phyloP scores from a whole-genome alignment of 2,329 filamentous ascomycete species.

The Thermoascus crustaceus region DNA sequence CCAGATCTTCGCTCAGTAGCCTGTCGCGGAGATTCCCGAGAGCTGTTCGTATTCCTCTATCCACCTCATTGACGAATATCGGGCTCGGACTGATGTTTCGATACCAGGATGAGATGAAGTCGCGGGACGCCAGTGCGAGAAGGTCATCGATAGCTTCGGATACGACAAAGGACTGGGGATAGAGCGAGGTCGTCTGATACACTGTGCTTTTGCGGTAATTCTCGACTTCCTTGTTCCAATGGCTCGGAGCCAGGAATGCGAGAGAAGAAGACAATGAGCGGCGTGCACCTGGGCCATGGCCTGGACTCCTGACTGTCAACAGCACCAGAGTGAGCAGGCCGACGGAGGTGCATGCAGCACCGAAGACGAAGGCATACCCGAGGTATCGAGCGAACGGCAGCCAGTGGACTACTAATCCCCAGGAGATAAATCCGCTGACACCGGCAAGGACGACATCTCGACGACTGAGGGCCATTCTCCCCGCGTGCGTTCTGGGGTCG shows the following conservation, averaged over 20 bases:
- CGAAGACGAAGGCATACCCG: constrained; percentile 72
- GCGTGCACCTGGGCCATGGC: constrained; percentile 31
- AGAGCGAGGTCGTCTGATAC: constrained; percentile 63
- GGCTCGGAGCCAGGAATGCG: constrained; percentile 53
- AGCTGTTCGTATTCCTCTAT: constrained; percentile 66
- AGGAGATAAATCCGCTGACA: constrained; percentile 58
- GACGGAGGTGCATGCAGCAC: constrained; percentile 49
- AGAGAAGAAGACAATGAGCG: constrained; percentile 36
- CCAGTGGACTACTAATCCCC: constrained; percentile 79
- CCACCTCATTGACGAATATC: constrained; percentile 77
- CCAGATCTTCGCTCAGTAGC: constrained; percentile 68
- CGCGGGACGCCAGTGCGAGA: constrained; percentile 65
- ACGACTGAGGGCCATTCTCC: constrained; percentile 41
- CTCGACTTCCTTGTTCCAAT: constrained; percentile 64
- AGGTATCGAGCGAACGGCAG: constrained; percentile 74
- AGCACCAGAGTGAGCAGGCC: constrained; percentile 53
- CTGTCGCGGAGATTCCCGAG: constrained; percentile 63
- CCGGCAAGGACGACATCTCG: constrained; percentile 37
- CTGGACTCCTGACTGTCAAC: constrained; percentile 43
- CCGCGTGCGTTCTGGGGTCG: constrained; percentile 36
- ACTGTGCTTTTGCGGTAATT: constrained; percentile 57
- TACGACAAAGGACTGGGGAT: constrained; percentile 66
- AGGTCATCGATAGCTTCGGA: constrained; percentile 73
- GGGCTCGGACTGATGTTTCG: constrained; percentile 71
- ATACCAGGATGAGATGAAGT: constrained; percentile 89